Evolutionary conservation across 176 grass and related monocot genomes (phyloP), one percentile per base, ranked within the genome.

Genomic region (Rhynchospora pubera): DNA sequence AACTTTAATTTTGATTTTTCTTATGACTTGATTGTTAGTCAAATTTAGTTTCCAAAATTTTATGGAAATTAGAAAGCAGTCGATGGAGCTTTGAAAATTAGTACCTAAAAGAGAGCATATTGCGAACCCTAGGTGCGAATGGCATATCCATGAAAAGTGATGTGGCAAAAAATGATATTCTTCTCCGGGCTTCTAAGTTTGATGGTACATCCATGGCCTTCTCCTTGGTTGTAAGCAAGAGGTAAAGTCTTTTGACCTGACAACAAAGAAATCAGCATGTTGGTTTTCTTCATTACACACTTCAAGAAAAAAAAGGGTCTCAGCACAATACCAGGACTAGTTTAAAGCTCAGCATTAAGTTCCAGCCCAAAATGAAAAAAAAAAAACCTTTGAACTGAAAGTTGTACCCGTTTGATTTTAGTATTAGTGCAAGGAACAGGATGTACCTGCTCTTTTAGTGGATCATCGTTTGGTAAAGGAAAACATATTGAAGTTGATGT

Each of bases 81-180:
- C 16, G 4, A 26, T 81, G 62, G 51, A 65, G 46, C 58, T 24
- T 51, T 45, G 39, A 47, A 81, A 75, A 76, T 68, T 52, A 77
- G 83, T 92, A 97, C 94, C 94, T 97, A 77, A 97, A 97, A 46
- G 94, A 97, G 65, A 97, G 70, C 94, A 97, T 97, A 79, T 75
- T 97, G 62, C 85, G 81, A 70, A 97, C 94, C 86, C 85, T 92
- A 55, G 94, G 94, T 85, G 94, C 92, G 85, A 69, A 50, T 39
- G 94, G 94, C 90, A 97, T 94, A 89, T 91, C 88, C 94, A 97
- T 97, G 81, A 97, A 97, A 53, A 97, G 85, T 85, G 91, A 97
- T 57, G 92, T 97, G 21, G 94, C 90, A 61, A 97, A 92, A 83
- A 94, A 97, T 73, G 91, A 92, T 85, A 97, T 94, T 42, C 94